A percentile compares a stretch with the other conserved stretches of the same genome.
Evolutionary conservation across 1,284 basidiomycete genomes (phyloP).

Genomic region (Peniophora sp.): DNA sequence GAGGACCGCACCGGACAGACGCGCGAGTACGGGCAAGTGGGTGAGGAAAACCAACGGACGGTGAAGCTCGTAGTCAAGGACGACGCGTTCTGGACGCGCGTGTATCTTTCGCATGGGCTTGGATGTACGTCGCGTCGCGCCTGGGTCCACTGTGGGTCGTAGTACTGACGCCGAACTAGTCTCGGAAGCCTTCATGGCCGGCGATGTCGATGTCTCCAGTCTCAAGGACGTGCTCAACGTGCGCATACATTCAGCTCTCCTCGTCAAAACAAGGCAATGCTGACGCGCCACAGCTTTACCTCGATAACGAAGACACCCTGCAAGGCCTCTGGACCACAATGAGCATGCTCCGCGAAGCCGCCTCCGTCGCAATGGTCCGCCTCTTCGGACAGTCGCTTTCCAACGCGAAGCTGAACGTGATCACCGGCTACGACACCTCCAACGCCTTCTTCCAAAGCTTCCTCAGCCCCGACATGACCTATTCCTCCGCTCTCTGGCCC

Average conservation of each 20-base stretch:
- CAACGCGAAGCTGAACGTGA: constrained; percentile 10
- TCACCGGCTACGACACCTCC: constrained; percentile 31
- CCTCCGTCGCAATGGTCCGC: constrained; percentile 7
- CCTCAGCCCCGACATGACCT: constrained; percentile 38
- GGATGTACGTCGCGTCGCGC: constrained; percentile 16
- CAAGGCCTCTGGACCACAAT: not conserved
- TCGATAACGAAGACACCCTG: constrained; percentile 40
- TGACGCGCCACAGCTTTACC: constrained; percentile 43
- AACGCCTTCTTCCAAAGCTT: constrained; percentile 21
- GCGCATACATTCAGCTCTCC: constrained; percentile 4
- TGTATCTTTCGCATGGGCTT: constrained; percentile 56
- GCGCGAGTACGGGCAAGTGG: constrained; percentile 9
- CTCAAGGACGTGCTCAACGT: constrained; percentile 40
- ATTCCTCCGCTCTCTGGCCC: constrained; percentile 33
- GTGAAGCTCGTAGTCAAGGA: constrained; percentile 42
- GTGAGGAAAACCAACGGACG: not conserved
- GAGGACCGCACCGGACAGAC: not conserved
- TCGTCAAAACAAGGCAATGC: not conserved
- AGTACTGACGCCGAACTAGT: constrained; percentile 30
- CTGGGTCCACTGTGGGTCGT: not conserved
- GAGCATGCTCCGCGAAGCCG: not conserved
- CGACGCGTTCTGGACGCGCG: constrained; percentile 62
- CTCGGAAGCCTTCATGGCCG: constrained; percentile 69
- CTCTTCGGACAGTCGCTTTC: constrained; percentile 16
- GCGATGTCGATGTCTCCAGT: constrained; percentile 62